Percentiles rank a stretch among this genome's conserved stretches.
phyloP scores from a whole-genome alignment of 2,329 filamentous ascomycete genomes.

The Calonectria henricotiae region DNA sequence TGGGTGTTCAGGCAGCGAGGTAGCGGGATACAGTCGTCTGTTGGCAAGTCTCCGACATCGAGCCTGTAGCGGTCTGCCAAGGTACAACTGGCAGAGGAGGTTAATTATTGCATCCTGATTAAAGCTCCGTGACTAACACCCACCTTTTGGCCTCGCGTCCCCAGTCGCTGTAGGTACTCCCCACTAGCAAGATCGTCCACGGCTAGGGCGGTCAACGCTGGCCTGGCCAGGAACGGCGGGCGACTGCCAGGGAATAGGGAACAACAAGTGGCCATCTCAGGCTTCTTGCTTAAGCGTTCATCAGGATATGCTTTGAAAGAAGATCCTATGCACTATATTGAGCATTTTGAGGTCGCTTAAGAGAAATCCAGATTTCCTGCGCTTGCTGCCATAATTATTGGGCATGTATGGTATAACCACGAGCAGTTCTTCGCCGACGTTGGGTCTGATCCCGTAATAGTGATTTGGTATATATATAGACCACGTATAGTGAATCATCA shows the following conservation, averaged over 20 bases:
- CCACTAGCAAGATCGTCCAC: background rate
- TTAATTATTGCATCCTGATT: background rate
- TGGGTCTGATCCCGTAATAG: background rate
- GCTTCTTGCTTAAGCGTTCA: background rate
- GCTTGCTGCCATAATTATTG: too few species aligned
- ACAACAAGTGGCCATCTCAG: background rate
- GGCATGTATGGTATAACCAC: background rate
- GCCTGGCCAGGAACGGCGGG: background rate
- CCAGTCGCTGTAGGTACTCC: too few species aligned
- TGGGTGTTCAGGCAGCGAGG: conserved; percentile 42
- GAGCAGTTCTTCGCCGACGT: background rate
- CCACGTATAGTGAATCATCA: too few species aligned
- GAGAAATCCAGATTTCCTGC: too few species aligned
- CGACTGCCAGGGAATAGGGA: background rate
- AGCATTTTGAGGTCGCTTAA: too few species aligned
- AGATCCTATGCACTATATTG: background rate
- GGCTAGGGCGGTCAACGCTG: background rate
- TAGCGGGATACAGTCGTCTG: conserved; percentile 41
- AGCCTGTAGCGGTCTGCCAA: background rate
- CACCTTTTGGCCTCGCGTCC: background rate
- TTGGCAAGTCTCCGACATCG: conserved; percentile 33
- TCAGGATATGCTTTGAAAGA: background rate
- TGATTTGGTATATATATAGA: background rate
- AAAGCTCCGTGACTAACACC: background rate
- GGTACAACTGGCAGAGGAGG: too few species aligned